Base-by-base conservation (phyloP, 129 eudicot species). In the Kitagawia praeruptora region DNA sequence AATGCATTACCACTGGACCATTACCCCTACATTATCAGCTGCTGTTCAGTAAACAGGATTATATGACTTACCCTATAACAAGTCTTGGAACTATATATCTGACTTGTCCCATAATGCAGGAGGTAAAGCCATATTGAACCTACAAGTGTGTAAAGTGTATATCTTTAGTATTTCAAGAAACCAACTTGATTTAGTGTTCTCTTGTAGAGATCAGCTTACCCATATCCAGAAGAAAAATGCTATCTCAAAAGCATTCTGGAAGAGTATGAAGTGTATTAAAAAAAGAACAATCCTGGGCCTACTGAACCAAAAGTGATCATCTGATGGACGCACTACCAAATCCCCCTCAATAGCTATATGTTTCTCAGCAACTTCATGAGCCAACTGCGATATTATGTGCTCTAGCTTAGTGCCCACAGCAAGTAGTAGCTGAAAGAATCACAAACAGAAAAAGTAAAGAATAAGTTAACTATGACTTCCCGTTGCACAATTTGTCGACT, bases 191-290 rank as follows among this genome's bases (percentile, higher is more conserved):
- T 5, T 9, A 16, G 39, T 0, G 4, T 23, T 38, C 51, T 78
- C 45, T 67, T 34, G 10, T 15, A 12, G 53, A 67, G 75, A 82
- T 45, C 42, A 75, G 48, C 78, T 86, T 81, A 92, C 97, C 90
- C 86, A 86, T 71, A 95, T 95, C 98, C 98, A 92, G 85, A 92
- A 92, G 93, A 95, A 90, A 82, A 84, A 92, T 38, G 98, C 97
- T 25, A 95, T 92, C 89, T 95, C 98, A 31, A 95, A 95, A 13
- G 98, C 93, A 63, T 95, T 95, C 87, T 92, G 98, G 88, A 95
- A 95, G 77, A 92, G 98, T 85, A 95, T 95, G 70, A 95, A 86
- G 81, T 92, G 98, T 58, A 95, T 95, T 87, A 92, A 85, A 80
- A 83, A 75, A 56, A 91, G 96, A 75, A 92, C 77, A 39, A 95